Evolutionary conservation across 2,329 filamentous ascomycete species (phyloP).

Genomic region (Plenodomus tracheiphilus): DNA sequence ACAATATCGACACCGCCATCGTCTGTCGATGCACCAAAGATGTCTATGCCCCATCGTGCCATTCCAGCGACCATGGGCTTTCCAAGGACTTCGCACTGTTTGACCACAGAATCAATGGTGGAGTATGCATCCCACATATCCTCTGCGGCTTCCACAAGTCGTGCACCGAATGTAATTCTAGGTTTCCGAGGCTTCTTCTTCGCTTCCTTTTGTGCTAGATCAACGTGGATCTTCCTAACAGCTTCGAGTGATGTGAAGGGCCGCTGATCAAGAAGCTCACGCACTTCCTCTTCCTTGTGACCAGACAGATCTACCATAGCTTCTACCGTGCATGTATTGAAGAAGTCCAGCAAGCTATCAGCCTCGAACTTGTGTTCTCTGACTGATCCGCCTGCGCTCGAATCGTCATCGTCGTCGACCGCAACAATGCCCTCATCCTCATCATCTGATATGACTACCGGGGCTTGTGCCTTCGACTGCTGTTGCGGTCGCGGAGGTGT

Average conservation of each 20-base stretch:
- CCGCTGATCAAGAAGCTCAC: slow-evolving; percentile 70
- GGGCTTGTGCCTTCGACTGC: slow-evolving; percentile 13
- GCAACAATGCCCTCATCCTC: slow-evolving; percentile 43
- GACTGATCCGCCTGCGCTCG: slow-evolving; percentile 45
- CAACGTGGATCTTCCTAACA: slow-evolving; percentile 64
- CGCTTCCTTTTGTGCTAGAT: slow-evolving; percentile 32
- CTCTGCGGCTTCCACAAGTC: slow-evolving; percentile 66
- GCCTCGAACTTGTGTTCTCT: slow-evolving; percentile 47
- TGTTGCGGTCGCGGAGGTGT: slow-evolving; percentile 23
- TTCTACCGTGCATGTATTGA: slow-evolving; percentile 76
- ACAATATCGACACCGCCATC: slow-evolving; percentile 63
- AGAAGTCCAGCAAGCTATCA: slow-evolving; percentile 70
- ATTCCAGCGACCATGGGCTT: slow-evolving; percentile 67
- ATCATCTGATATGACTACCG: slow-evolving; percentile 26
- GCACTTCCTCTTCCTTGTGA: slow-evolving; percentile 69
- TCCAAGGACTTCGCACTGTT: slow-evolving; percentile 73
- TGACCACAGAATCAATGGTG: slow-evolving; percentile 81
- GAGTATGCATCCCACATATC: slow-evolving; percentile 80
- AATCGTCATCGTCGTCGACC: slow-evolving; percentile 47
- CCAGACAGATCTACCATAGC: slow-evolving; percentile 83
- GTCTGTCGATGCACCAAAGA: slow-evolving; percentile 62
- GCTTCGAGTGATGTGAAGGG: slow-evolving; percentile 71
- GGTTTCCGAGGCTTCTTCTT: slow-evolving; percentile 39
- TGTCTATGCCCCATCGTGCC: slow-evolving; percentile 68
- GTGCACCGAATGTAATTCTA: slow-evolving; percentile 64